Base-by-base conservation (phyloP, 495 filamentous ascomycete genomes). In the Aspergillus ostianus region DNA sequence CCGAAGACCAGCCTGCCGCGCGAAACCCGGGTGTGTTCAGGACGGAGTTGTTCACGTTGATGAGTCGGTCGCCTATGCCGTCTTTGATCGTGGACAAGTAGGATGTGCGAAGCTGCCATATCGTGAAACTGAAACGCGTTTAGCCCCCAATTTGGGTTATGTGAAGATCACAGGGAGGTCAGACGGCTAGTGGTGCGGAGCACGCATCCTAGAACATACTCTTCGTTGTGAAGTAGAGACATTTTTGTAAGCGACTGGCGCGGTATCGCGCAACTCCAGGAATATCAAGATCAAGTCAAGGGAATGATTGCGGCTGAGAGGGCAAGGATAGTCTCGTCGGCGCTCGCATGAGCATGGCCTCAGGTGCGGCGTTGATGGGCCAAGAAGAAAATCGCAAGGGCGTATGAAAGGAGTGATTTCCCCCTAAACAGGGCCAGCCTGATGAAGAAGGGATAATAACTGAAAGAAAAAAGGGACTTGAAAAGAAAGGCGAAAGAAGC, bases 141-240 rank as follows among this genome's bases (percentile, higher is more conserved):
- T 63, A 72, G 70, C 56, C 48, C 55, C 48, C 29, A 23, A 47
- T 56, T 29, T 46, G 8, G 10, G 7, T 50, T 47, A 19, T 23
- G 17, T 4, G 49, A 53, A 48, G 47, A 41, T 19, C 30, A 15
- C 21, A 36, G 27, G 18, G 51, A 60, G 44, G 49, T n/a, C 32
- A 52, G 47, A 44, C 27, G 50, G 51, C 46, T 13, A n/a, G 61
- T 18, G 18, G 44, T 26, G 49, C 23, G 47, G 51, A 50, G 53
- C 55, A 29, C 32, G 46, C 27, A 44, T 47, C 44, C 21, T 44
- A 18, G 21, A 44, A 79, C 89, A 57, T 87, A 96, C 92, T 98
- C 93, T 85, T 98, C 93, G 61, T 96, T 92, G 73, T 96, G 91
- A 57, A 98, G 88, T 67, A 98, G 84, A 65, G 93, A 95, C 94